Conservation (phyloP, 2,329 filamentous ascomycete species). For the Diplodia sapinea region DNA sequence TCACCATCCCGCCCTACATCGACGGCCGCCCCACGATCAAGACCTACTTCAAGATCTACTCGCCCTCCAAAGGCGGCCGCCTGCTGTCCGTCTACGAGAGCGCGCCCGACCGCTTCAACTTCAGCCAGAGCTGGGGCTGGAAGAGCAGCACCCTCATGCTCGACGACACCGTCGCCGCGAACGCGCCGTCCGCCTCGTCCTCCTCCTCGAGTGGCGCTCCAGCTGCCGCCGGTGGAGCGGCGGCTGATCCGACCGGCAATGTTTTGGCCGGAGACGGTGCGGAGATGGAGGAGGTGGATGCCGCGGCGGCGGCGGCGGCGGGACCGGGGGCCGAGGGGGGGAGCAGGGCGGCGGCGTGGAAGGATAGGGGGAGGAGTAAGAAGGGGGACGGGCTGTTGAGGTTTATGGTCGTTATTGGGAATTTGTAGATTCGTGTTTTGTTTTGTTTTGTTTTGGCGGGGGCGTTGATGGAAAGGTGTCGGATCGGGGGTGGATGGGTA, state of each 20-base stretch:
- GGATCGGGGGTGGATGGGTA: neutral
- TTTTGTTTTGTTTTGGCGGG: neutral
- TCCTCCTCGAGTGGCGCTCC: neutral
- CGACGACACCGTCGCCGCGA: slow-evolving; percentile 47
- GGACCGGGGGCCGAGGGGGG: too few species aligned
- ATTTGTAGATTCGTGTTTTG: slow-evolving; percentile 42
- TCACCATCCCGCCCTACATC: slow-evolving; percentile 57
- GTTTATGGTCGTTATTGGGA: slow-evolving; percentile 67
- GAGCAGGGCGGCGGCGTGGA: slow-evolving; percentile 34
- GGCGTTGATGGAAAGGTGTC: neutral
- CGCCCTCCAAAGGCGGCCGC: slow-evolving; percentile 62
- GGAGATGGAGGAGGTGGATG: neutral
- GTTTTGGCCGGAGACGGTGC: neutral
- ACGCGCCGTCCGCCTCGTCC: too few species aligned
- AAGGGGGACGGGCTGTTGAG: slow-evolving; percentile 57
- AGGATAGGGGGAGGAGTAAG: slow-evolving; percentile 36
- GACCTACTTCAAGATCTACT: slow-evolving; percentile 68
- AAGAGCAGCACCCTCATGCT: slow-evolving; percentile 65
- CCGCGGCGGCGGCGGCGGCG: neutral
- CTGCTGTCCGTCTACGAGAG: slow-evolving; percentile 65
- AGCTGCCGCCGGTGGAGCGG: slow-evolving; percentile 32
- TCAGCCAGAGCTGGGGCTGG: slow-evolving; percentile 67
- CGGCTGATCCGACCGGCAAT: neutral
- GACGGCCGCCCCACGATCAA: slow-evolving; percentile 63
- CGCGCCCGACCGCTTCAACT: slow-evolving; percentile 64